These are phyloP conservation scores for Populus hybrid DNA, from an alignment of 441 rosid genomes.

Conservation along the genomic window DNA sequence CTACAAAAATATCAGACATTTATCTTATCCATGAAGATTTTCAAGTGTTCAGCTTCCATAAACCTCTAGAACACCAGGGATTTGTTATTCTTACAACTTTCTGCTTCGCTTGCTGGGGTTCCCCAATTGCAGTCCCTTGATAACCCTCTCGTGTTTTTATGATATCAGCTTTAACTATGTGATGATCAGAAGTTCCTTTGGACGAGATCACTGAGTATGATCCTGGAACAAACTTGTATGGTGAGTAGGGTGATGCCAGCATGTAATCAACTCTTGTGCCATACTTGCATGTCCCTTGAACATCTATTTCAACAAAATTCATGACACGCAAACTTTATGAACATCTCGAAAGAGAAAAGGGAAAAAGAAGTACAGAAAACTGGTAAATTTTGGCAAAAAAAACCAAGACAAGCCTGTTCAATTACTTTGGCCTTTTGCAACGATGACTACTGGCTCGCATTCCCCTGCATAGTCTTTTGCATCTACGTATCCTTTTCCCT, in stretches of 20 bases:
- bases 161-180: slow-evolving; percentile 77
- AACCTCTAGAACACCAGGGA: slow-evolving; percentile 32
- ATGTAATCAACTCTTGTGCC: slow-evolving; percentile 56
- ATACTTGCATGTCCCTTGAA: slow-evolving; percentile 24
- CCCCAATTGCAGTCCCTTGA: slow-evolving; percentile 25
- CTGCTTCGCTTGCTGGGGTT: slow-evolving; percentile 32
- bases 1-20: background rate
- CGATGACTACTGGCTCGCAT: slow-evolving; percentile 82
- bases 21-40: background rate
- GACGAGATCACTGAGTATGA: slow-evolving; percentile 87
- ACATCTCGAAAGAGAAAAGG: background rate
- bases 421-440: slow-evolving; percentile 88
- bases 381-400: background rate
- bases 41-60: slow-evolving; percentile 35
- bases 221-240: slow-evolving; percentile 64
- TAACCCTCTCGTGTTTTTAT: slow-evolving; percentile 25
- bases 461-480: slow-evolving; percentile 78
- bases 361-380: background rate
- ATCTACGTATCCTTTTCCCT: slow-evolving; percentile 57
- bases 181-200: slow-evolving; percentile 94
- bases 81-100: slow-evolving; percentile 32
- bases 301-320: slow-evolving; percentile 19
- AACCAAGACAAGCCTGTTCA: background rate
- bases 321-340: background rate
- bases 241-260: slow-evolving; percentile 53